Conservation (phyloP, 345 rosid genomes). For the Syzygium oleosum region DNA sequence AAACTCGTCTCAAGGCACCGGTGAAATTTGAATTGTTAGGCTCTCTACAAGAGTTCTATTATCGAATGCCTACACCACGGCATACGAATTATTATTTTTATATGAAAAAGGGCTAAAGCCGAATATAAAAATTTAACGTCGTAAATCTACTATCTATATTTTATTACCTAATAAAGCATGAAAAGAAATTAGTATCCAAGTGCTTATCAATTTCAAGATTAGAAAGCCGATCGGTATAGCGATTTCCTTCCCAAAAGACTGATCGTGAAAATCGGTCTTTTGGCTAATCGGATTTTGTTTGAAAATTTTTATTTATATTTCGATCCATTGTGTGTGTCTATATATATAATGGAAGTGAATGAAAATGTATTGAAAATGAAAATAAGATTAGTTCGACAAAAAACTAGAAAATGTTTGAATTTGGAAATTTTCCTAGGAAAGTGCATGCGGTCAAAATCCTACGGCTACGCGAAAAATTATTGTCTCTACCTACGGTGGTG, state of each 20-base stretch:
- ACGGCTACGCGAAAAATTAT: background rate
- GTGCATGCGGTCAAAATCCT: background rate
- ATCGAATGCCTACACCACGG: accelerated
- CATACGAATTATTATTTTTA: too few species aligned
- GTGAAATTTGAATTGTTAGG: background rate
- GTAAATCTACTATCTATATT: too few species aligned
- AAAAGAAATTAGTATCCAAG: too few species aligned
- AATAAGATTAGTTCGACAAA: background rate
- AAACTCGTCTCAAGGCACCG: too few species aligned
- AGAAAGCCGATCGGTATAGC: too few species aligned
- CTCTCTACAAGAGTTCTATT: background rate
- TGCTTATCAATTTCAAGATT: too few species aligned
- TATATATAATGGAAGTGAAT: background rate
- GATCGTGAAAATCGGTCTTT: background rate
- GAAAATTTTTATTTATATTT: accelerated
- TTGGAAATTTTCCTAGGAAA: background rate
- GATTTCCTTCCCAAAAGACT: too few species aligned
- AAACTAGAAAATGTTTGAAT: background rate
- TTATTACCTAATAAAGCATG: too few species aligned
- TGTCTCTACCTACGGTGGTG: background rate
- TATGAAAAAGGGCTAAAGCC: too few species aligned
- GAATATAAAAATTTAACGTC: too few species aligned
- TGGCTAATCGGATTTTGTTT: accelerated
- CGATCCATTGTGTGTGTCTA: too few species aligned
- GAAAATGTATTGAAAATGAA: background rate